Percentiles rank a stretch among this genome's conserved stretches.
These are phyloP conservation scores for Sporothrix luriei DNA, from an alignment of 2,329 filamentous ascomycete genomes.

Conservation along the genomic window DNA sequence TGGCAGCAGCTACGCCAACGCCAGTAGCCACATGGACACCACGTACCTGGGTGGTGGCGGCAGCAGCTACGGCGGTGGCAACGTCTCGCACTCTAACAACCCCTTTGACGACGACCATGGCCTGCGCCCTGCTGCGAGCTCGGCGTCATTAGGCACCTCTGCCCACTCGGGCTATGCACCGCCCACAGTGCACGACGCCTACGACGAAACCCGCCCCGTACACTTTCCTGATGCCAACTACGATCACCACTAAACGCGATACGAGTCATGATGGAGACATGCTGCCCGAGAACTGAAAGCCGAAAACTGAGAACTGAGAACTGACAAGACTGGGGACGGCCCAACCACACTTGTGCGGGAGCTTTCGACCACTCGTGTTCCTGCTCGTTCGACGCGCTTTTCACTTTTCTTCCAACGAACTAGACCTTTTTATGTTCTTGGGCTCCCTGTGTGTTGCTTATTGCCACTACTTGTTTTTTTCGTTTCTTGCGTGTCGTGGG, in stretches of 20 bases:
- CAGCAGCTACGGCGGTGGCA: constrained; percentile 36
- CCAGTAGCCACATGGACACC: constrained; percentile 50
- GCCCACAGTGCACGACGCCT: constrained; percentile 49
- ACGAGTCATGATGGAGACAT: not conserved
- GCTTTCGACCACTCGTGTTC: no score
- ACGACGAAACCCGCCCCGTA: constrained; percentile 51
- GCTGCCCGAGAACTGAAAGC: no score
- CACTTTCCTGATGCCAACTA: constrained; percentile 63
- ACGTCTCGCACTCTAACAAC: constrained; percentile 37
- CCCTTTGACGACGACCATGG: constrained; percentile 53
- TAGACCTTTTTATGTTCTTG: not conserved
- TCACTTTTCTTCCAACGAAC: not conserved
- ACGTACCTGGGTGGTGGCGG: constrained; percentile 21
- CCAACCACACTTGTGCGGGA: no score
- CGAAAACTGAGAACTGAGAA: no score
- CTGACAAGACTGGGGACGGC: not conserved
- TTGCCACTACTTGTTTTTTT: not conserved
- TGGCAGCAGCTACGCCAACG: constrained; percentile 26
- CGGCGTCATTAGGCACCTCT: constrained; percentile 31
- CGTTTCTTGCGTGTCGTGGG: not conserved
- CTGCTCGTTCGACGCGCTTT: not conserved
- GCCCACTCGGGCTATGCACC: constrained; percentile 45
- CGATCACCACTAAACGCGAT: constrained; percentile 48
- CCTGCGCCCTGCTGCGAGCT: constrained; percentile 36
- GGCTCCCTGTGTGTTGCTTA: constrained; percentile 3